These are phyloP conservation scores for Aspergillus sp. DNA, from an alignment of 2,329 filamentous ascomycete species.

Conservation along the genomic window DNA sequence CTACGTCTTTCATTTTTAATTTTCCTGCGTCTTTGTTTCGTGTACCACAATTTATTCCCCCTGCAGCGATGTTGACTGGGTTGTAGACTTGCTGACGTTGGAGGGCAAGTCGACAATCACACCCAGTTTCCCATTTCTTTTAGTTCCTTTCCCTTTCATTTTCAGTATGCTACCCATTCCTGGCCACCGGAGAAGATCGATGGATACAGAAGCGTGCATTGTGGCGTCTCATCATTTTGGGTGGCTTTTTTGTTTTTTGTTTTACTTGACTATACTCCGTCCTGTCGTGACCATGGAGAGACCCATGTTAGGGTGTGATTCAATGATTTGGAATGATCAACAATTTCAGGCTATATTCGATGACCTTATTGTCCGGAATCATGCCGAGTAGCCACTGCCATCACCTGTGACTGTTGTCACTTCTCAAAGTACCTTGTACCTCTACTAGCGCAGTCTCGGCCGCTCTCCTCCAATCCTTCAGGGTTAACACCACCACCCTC, in stretches of 20 bases:
- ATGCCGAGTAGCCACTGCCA: too few species aligned
- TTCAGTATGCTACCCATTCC: background rate
- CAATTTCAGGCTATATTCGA: too few species aligned
- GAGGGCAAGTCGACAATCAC: background rate
- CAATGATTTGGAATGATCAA: background rate
- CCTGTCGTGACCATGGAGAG: background rate
- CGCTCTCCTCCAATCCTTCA: too few species aligned
- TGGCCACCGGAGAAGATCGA: slow-evolving; percentile 2
- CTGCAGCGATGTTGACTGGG: too few species aligned
- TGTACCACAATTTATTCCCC: background rate
- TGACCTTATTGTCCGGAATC: too few species aligned
- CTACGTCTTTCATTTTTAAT: slow-evolving; percentile 3
- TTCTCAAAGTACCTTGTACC: too few species aligned
- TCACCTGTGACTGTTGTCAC: too few species aligned
- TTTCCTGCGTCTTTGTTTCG: background rate
- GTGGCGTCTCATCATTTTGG: slow-evolving; percentile 6
- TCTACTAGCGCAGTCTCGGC: too few species aligned
- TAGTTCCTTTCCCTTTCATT: slow-evolving; percentile 2
- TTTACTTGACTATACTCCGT: slow-evolving; percentile 1
- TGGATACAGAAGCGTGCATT: slow-evolving; percentile 2
- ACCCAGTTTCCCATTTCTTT: background rate
- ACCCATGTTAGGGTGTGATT: background rate
- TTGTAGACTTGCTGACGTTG: too few species aligned
- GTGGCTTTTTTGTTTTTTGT: too few species aligned
- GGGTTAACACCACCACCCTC: too few species aligned